phyloP scores from a whole-genome alignment of 2,329 filamentous ascomycete genomes.

The Escovopsis weberi region DNA sequence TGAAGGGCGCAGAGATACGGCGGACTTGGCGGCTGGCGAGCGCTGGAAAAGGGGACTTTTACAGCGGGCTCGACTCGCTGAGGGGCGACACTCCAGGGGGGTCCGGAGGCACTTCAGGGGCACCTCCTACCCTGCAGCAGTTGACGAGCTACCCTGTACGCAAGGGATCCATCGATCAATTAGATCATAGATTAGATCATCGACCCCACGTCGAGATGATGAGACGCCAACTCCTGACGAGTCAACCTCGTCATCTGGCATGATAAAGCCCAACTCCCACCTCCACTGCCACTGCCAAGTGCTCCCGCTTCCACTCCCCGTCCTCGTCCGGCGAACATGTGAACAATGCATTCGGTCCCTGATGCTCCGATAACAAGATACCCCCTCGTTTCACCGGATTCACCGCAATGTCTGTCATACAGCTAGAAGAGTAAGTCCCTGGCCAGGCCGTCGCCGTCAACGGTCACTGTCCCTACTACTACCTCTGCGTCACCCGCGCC shows the following conservation, averaged over 20 bases:
- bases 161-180: too few relatives aligned
- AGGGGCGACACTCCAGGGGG: too few relatives aligned
- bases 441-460: not conserved
- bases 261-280: not conserved
- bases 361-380: not conserved
- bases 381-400: constrained; percentile 2
- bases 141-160: too few relatives aligned
- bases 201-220: constrained; percentile 1
- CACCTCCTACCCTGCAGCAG: too few relatives aligned
- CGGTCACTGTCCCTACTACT: not conserved
- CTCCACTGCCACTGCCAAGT: not conserved
- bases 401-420: constrained; percentile 22
- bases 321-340: constrained; percentile 4
- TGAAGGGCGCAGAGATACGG: too few relatives aligned
- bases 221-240: not conserved
- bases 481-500: not conserved
- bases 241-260: not conserved
- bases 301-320: not conserved
- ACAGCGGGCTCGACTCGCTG: too few relatives aligned
- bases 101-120: too few relatives aligned
- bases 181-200: too few relatives aligned
- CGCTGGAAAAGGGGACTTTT: too few relatives aligned
- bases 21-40: too few relatives aligned
- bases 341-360: not conserved
- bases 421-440: constrained; percentile 22